Conservation (phyloP, 768 basidiomycete species). For the Lentinula guzmanii region DNA sequence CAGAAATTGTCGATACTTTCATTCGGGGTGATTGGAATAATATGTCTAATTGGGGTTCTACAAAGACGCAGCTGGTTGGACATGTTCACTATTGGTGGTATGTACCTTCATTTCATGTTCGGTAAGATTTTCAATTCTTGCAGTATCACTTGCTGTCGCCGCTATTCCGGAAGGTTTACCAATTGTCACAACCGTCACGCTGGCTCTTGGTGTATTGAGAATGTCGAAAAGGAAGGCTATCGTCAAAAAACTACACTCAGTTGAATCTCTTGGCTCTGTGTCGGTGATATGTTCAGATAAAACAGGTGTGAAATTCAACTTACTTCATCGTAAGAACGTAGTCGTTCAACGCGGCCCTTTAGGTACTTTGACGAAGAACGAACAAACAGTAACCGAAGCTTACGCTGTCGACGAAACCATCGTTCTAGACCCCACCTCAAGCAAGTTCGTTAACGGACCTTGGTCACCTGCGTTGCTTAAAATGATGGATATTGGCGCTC, state of each 20-base stretch:
- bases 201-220: slow-evolving; percentile 87
- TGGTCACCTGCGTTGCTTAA: slow-evolving; percentile 67
- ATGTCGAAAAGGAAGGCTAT: slow-evolving; percentile 96
- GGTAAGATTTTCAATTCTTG: neutral
- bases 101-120: slow-evolving; percentile 15
- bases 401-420: slow-evolving; percentile 84
- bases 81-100: slow-evolving; percentile 99
- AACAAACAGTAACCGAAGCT: slow-evolving; percentile 87
- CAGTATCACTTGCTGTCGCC: slow-evolving; percentile 96
- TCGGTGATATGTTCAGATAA: slow-evolving; percentile 99
- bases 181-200: slow-evolving; percentile 95
- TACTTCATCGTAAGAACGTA: neutral
- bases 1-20: slow-evolving; percentile 86
- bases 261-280: slow-evolving; percentile 89
- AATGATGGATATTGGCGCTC: slow-evolving; percentile 72
- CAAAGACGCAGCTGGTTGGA: slow-evolving; percentile 89
- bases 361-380: slow-evolving; percentile 93
- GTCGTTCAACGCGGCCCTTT: slow-evolving; percentile 9
- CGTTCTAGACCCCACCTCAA: slow-evolving; percentile 51
- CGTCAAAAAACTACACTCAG: slow-evolving; percentile 94
- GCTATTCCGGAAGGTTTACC: slow-evolving; percentile 96
- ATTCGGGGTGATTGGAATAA: slow-evolving; percentile 92
- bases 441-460: slow-evolving; percentile 25
- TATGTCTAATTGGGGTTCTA: slow-evolving; percentile 83
- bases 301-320: slow-evolving; percentile 51